A percentile compares a stretch with the other conserved stretches of the same genome.
Evolutionary conservation across 2,329 filamentous ascomycete species (phyloP).

Genomic region (Pestalotiopsis sp.): DNA sequence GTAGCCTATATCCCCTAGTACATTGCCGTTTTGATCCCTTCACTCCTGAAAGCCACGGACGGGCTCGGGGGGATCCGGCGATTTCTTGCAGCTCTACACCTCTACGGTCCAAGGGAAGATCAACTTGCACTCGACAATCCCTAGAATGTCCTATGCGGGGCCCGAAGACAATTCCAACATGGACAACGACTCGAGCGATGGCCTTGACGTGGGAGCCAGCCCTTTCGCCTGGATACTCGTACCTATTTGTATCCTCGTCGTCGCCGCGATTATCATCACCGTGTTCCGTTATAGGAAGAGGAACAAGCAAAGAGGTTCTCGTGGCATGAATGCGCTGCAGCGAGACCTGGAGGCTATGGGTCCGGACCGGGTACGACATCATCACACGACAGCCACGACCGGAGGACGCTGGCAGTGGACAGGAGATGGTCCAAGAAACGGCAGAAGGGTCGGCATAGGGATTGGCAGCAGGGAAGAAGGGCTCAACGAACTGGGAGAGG

Average conservation of each 20-base stretch:
- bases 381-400: constrained; percentile 10
- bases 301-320: constrained; percentile 18
- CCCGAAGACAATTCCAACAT: background rate
- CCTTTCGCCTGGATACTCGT: constrained; percentile 30
- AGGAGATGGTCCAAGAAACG: background rate
- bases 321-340: constrained; percentile 20
- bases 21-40: background rate
- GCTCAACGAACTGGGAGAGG: constrained; percentile 35
- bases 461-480: constrained; percentile 31
- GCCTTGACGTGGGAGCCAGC: background rate
- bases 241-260: constrained; percentile 30
- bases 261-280: constrained; percentile 24
- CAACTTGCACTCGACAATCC: background rate
- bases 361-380: constrained; percentile 14
- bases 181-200: background rate
- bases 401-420: constrained; percentile 14
- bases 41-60: background rate
- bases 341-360: constrained; percentile 27
- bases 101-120: background rate
- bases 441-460: constrained; percentile 15
- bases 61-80: background rate
- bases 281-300: constrained; percentile 29
- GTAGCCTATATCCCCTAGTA: background rate
- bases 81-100: background rate
- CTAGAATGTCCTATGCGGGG: background rate